Evolutionary conservation across 257 asterid genomes (phyloP).

Genomic region (Buddleja alternifolia): DNA sequence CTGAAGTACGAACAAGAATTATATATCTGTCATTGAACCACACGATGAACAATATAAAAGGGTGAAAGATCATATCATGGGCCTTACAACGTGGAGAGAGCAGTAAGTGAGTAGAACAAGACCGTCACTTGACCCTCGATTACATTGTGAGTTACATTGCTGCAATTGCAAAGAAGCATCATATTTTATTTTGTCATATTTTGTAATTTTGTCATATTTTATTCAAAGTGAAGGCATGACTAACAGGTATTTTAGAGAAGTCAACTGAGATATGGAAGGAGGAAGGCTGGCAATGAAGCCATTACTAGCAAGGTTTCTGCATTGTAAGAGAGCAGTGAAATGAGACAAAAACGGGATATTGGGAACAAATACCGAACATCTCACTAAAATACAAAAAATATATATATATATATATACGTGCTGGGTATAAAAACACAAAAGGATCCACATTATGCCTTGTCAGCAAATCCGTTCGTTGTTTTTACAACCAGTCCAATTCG

Average conservation of each 20-base stretch:
- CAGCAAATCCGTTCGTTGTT: no score
- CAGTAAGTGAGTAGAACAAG: slow-evolving; percentile 45
- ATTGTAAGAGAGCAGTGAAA: slow-evolving; percentile 6
- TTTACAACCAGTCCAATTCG: not conserved
- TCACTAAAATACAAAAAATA: not conserved
- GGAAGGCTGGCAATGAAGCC: slow-evolving; percentile 74
- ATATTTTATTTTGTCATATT: not conserved
- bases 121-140: slow-evolving; percentile 48
- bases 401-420: no score
- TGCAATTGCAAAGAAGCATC: slow-evolving; percentile 30
- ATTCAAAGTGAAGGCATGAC: not conserved
- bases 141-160: slow-evolving; percentile 66
- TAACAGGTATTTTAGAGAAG: slow-evolving; percentile 41
- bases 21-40: not conserved
- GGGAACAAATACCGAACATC: no score
- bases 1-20: slow-evolving; percentile 29
- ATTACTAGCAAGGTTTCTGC: slow-evolving; percentile 81
- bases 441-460: no score
- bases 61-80: slow-evolving; percentile 11
- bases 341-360: slow-evolving; percentile 8
- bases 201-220: no score
- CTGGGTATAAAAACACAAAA: not conserved
- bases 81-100: slow-evolving; percentile 61
- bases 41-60: not conserved
- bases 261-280: slow-evolving; percentile 68